Evolutionary conservation across 306 rosid species (phyloP).

Genomic region (Luffa acutangula): DNA sequence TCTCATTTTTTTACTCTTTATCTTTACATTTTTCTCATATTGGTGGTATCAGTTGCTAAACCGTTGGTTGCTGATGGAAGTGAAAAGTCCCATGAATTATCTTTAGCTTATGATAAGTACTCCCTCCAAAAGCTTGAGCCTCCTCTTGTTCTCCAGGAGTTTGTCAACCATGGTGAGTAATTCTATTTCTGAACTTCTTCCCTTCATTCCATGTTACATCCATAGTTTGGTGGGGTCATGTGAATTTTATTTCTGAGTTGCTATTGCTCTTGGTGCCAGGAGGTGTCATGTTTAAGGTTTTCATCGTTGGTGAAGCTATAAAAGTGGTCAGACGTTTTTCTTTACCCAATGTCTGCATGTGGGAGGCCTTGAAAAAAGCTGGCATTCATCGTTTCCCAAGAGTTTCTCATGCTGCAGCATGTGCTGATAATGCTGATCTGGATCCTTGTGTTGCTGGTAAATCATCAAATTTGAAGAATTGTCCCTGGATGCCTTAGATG

Average conservation of each 20-base stretch:
- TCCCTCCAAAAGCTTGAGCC: slow-evolving; percentile 85
- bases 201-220: slow-evolving; percentile 5
- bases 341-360: slow-evolving; percentile 64
- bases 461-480: neutral
- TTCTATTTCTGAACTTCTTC: slow-evolving; percentile 6
- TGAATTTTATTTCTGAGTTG: slow-evolving; percentile 7
- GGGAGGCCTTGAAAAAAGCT: slow-evolving; percentile 60
- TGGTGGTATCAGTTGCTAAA: slow-evolving; percentile 58
- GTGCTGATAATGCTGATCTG: slow-evolving; percentile 90
- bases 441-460: slow-evolving; percentile 78
- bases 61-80: slow-evolving; percentile 93
- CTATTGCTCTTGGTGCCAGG: slow-evolving; percentile 32
- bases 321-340: slow-evolving; percentile 91
- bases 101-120: slow-evolving; percentile 65
- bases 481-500: neutral
- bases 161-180: slow-evolving; percentile 75
- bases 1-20: neutral
- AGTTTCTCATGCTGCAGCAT: slow-evolving; percentile 94
- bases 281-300: slow-evolving; percentile 88
- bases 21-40: neutral
- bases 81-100: slow-evolving; percentile 74
- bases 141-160: slow-evolving; percentile 90
- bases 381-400: slow-evolving; percentile 71
- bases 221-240: neutral
- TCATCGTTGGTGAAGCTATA: slow-evolving; percentile 84